Conservation (phyloP, 352 stramenopile genomes). For the Pythium periplocum region DNA sequence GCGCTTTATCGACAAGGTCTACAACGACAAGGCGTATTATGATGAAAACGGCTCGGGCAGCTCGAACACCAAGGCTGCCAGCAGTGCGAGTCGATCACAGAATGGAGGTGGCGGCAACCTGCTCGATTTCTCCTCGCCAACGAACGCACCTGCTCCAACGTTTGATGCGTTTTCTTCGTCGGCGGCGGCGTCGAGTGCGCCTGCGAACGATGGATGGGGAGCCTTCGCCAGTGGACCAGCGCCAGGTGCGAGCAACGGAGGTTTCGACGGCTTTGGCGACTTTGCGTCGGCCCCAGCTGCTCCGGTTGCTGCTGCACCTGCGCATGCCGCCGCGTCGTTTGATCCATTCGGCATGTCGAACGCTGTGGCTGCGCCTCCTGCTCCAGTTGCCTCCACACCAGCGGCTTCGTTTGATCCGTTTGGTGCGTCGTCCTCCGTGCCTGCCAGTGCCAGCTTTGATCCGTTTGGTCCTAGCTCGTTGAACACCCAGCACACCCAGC, state of each 20-base stretch:
- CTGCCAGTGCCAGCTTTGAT: conserved; percentile 5
- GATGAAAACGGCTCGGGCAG: conserved; percentile 27
- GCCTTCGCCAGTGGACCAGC: conserved; percentile 29
- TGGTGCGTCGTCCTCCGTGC: conserved; percentile 7
- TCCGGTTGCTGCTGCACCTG: conserved; percentile 7
- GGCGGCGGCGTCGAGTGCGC: conserved; percentile 7
- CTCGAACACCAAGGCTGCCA: too few species aligned
- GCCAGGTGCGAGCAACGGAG: conserved; percentile 7
- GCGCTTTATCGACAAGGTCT: conserved; percentile 79
- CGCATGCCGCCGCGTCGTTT: conserved; percentile 17
- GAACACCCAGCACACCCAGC: conserved; percentile 7
- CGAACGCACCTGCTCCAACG: conserved; percentile 10
- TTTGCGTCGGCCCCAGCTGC: conserved; percentile 26
- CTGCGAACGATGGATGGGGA: conserved; percentile 16
- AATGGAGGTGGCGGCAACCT: conserved; percentile 25
- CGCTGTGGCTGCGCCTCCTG: conserved; percentile 16
- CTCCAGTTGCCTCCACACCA: conserved; percentile 1
- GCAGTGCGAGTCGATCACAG: too few species aligned
- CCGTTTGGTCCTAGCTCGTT: conserved; percentile 10
- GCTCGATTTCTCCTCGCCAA: conserved; percentile 48
- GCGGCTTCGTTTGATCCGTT: conserved; percentile 32
- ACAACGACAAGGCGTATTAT: conserved; percentile 80
- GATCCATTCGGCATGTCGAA: conserved; percentile 26
- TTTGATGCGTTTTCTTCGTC: conserved; percentile 44
- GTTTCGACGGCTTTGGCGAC: conserved; percentile 28